phyloP scores from a whole-genome alignment of 73 alveolate species.

The Stentor coeruleus region DNA sequence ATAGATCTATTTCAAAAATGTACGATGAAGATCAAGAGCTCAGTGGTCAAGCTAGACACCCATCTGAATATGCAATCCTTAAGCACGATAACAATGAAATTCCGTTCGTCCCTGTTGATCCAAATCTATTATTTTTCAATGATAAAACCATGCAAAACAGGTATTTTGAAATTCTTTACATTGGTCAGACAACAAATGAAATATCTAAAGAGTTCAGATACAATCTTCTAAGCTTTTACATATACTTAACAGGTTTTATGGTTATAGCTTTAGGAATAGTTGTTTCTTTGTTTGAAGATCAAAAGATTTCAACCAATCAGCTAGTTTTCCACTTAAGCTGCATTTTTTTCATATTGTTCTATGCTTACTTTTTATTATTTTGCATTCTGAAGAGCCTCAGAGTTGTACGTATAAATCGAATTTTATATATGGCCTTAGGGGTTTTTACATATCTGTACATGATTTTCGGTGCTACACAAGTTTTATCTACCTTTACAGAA shows the following conservation, averaged over 20 bases:
- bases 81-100: neutral
- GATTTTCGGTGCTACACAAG: neutral
- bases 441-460: neutral
- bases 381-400: neutral
- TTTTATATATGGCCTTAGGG: neutral
- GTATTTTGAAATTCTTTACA: neutral
- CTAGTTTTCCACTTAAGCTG: neutral
- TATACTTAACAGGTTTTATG: neutral
- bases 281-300: no score
- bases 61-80: neutral
- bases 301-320: neutral
- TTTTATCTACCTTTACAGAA: neutral
- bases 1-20: neutral
- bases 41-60: neutral
- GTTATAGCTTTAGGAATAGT: no score
- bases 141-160: neutral
- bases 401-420: neutral
- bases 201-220: constrained; percentile 12
- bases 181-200: neutral
- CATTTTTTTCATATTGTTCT: neutral
- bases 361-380: neutral
- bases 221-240: neutral
- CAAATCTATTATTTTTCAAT: neutral
- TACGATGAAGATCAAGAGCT: neutral
- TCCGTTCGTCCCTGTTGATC: constrained; percentile 1